Percentiles rank a stretch among this genome's conserved stretches.
phyloP scores from a whole-genome alignment of 805 yeast species.

The Kazachstania martiniae region DNA sequence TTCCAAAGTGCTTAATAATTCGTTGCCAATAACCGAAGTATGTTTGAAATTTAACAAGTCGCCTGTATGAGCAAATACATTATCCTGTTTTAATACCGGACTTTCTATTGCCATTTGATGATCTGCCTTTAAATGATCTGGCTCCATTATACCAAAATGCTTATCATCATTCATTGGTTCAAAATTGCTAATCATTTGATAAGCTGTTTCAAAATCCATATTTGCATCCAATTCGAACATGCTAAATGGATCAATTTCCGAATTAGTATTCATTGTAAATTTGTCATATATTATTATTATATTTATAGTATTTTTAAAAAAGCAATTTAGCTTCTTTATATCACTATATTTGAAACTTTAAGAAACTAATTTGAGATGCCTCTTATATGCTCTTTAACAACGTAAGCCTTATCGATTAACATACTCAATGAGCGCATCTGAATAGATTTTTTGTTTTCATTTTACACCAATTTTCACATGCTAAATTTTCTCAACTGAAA shows the following conservation, averaged over 20 bases:
- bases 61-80: background rate
- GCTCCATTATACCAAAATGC: background rate
- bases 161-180: constrained; percentile 4
- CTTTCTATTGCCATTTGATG: background rate
- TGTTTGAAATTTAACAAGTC: background rate
- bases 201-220: constrained; percentile 28
- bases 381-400: too few relatives aligned
- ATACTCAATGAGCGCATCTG: too few relatives aligned
- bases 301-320: background rate
- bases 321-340: background rate
- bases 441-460: background rate
- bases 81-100: background rate
- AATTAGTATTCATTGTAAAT: background rate
- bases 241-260: constrained; percentile 1
- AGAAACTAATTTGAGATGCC: background rate
- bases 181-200: constrained; percentile 19
- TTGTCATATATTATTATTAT: background rate
- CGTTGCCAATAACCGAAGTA: constrained; percentile 1
- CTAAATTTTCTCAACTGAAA: background rate
- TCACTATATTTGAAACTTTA: background rate
- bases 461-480: too few relatives aligned
- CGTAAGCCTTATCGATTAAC: too few relatives aligned
- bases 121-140: background rate
- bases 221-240: constrained; percentile 22
- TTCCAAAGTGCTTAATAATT: constrained; percentile 24